Conservation (phyloP, 495 filamentous ascomycete species). For the Rhypophila decipiens region DNA sequence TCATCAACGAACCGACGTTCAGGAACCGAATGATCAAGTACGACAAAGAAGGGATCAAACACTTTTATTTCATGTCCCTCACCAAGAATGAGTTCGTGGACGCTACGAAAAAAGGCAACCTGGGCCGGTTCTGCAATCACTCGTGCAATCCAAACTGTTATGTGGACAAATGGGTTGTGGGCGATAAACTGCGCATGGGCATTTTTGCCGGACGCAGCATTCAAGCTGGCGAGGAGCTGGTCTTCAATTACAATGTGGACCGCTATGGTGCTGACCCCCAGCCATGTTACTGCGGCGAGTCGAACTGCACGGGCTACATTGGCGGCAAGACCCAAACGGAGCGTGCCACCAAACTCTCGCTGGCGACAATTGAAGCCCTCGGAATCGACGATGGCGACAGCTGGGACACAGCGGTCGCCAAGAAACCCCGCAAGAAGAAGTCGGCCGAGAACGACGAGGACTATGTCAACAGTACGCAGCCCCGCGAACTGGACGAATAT, state of each 20-base stretch:
- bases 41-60: slow-evolving; percentile 90
- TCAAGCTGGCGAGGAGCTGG: slow-evolving; percentile 84
- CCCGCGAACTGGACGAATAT: slow-evolving; percentile 75
- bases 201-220: slow-evolving; percentile 91
- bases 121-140: slow-evolving; percentile 97
- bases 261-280: slow-evolving; percentile 95
- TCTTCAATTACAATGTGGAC: slow-evolving; percentile 99
- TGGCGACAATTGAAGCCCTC: slow-evolving; percentile 87
- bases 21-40: slow-evolving; percentile 85
- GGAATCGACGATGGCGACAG: slow-evolving; percentile 90
- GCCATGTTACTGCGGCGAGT: slow-evolving; percentile 91
- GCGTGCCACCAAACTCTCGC: slow-evolving; percentile 83
- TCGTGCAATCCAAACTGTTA: slow-evolving; percentile 99
- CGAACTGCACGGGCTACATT: slow-evolving; percentile 93
- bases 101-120: slow-evolving; percentile 92
- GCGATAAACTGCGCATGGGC: slow-evolving; percentile 97
- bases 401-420: slow-evolving; percentile 85
- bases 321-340: slow-evolving; percentile 97
- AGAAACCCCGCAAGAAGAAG: slow-evolving; percentile 90
- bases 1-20: slow-evolving; percentile 88
- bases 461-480: slow-evolving; percentile 84
- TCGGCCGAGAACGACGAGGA: slow-evolving; percentile 91
- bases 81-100: slow-evolving; percentile 96
- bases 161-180: slow-evolving; percentile 99
- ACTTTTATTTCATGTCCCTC: slow-evolving; percentile 99